Evolutionary conservation across 371 early-diverging fungal species (phyloP).

Genomic region (Apophysomyces ossiformis): DNA sequence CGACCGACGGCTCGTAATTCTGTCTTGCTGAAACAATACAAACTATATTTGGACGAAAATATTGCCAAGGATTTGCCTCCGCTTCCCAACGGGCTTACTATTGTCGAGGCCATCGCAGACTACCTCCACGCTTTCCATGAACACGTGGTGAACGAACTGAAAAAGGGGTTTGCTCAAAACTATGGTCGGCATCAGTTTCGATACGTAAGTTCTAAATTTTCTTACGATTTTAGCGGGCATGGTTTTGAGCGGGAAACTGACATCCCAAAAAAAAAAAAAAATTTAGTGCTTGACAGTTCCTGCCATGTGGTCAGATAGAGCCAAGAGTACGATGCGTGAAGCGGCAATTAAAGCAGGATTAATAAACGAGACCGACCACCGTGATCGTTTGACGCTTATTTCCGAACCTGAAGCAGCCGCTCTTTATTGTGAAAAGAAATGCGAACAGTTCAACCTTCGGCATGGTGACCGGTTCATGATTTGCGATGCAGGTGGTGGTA

Average conservation of each 20-base stretch:
- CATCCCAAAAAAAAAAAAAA: not conserved
- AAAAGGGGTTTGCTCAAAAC: slow-evolving; percentile 50
- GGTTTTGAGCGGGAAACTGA: not conserved
- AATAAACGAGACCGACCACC: slow-evolving; percentile 45
- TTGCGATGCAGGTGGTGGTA: slow-evolving; percentile 57
- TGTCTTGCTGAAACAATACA: slow-evolving; percentile 58
- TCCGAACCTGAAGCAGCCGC: slow-evolving; percentile 59
- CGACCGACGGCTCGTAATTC: slow-evolving; percentile 53
- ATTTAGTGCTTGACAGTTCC: slow-evolving; percentile 56
- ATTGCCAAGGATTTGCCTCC: slow-evolving; percentile 59
- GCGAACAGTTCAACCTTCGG: slow-evolving; percentile 51
- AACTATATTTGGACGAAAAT: slow-evolving; percentile 59
- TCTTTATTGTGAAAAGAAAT: slow-evolving; percentile 54
- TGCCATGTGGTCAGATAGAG: slow-evolving; percentile 58
- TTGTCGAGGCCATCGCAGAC: slow-evolving; percentile 59
- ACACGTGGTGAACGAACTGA: slow-evolving; percentile 54
- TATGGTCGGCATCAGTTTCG: slow-evolving; percentile 45
- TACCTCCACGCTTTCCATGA: slow-evolving; percentile 58
- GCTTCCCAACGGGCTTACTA: slow-evolving; percentile 51
- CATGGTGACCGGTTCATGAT: slow-evolving; percentile 59
- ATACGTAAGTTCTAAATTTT: slow-evolving; percentile 34
- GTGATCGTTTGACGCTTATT: slow-evolving; percentile 49
- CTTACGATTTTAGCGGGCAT: not conserved
- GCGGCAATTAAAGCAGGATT: slow-evolving; percentile 53
- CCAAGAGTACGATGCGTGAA: slow-evolving; percentile 58